These are phyloP conservation scores for Xylaria grammica DNA, from an alignment of 495 filamentous ascomycete genomes.

Conservation along the genomic window DNA sequence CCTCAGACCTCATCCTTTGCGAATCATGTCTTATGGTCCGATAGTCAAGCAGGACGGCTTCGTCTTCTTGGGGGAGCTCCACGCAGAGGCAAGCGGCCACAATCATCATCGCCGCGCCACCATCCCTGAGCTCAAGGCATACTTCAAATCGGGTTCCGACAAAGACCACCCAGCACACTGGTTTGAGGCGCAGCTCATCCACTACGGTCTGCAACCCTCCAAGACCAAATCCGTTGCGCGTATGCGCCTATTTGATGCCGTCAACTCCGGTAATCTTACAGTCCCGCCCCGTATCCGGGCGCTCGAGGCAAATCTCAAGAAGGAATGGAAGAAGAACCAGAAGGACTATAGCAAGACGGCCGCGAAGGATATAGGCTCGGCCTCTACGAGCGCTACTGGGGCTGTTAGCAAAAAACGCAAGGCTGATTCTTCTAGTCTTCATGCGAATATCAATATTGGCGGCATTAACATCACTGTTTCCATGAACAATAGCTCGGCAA, in stretches of 20 bases:
- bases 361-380: slow-evolving; percentile 22
- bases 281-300: slow-evolving; percentile 36
- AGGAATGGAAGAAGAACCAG: slow-evolving; percentile 54
- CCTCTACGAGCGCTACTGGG: slow-evolving; percentile 11
- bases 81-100: slow-evolving; percentile 51
- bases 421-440: slow-evolving; percentile 31
- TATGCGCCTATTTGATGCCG: slow-evolving; percentile 58
- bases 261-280: slow-evolving; percentile 48
- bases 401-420: slow-evolving; percentile 39
- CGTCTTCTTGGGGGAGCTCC: slow-evolving; percentile 45
- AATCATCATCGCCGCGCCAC: slow-evolving; percentile 58
- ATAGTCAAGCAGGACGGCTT: slow-evolving; percentile 36
- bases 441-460: slow-evolving; percentile 30
- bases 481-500: slow-evolving; percentile 11
- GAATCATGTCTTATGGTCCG: slow-evolving; percentile 39
- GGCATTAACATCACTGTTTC: slow-evolving; percentile 35
- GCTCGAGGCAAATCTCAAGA: slow-evolving; percentile 59
- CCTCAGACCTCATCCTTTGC: neutral
- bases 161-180: slow-evolving; percentile 59
- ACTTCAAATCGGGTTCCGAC: slow-evolving; percentile 45
- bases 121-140: slow-evolving; percentile 49
- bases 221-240: slow-evolving; percentile 61
- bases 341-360: slow-evolving; percentile 52
- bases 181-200: slow-evolving; percentile 64
- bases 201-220: slow-evolving; percentile 60